Evolutionary conservation across 2,329 filamentous ascomycete genomes (phyloP).

Genomic region (Aspergillus hiratsukae): DNA sequence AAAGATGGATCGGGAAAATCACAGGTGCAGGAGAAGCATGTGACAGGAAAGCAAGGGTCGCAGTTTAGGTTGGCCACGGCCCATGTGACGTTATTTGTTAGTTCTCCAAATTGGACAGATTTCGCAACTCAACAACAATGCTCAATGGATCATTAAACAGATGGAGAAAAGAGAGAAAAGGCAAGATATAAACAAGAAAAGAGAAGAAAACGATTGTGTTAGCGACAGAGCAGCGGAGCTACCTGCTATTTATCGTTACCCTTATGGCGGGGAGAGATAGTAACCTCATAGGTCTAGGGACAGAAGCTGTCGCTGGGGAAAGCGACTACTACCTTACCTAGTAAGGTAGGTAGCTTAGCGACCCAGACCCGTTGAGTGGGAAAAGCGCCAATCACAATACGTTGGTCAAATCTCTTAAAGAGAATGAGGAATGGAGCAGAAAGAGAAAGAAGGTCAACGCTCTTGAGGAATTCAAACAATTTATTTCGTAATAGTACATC

Average conservation of each 20-base stretch:
- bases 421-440: constrained; percentile 8
- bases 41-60: constrained; percentile 10
- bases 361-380: background rate
- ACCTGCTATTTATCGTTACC: background rate
- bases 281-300: background rate
- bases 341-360: background rate
- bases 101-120: background rate
- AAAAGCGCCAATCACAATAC: constrained; percentile 7
- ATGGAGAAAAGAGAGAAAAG: background rate
- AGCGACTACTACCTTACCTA: background rate
- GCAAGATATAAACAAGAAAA: background rate
- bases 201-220: background rate
- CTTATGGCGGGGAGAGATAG: background rate
- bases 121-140: background rate
- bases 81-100: constrained; percentile 2
- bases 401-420: background rate
- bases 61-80: constrained; percentile 12
- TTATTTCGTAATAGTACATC: background rate
- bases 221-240: background rate
- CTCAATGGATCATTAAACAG: background rate
- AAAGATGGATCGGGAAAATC: constrained; percentile 4
- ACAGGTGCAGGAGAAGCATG: constrained; percentile 12
- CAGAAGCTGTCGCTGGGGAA: background rate
- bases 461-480: background rate
- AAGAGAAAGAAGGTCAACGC: constrained; percentile 5